Evolutionary conservation across 164 flowering plant genomes (phyloP).

Genomic region (Tetracentron sinense): DNA sequence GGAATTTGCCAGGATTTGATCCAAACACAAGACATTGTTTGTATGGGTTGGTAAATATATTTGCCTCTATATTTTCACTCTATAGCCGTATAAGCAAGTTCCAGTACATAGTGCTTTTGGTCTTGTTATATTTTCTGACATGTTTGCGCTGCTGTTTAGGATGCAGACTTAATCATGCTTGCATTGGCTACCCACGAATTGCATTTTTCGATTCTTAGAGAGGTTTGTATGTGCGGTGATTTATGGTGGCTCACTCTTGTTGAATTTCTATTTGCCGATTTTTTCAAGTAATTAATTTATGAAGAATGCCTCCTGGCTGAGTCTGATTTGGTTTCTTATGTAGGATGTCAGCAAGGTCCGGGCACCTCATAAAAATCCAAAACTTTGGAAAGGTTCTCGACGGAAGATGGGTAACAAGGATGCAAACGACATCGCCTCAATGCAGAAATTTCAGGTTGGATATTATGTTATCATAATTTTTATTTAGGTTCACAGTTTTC

Average conservation of each 20-base stretch:
- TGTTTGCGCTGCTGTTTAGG: slow-evolving; percentile 29
- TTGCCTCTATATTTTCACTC: not conserved
- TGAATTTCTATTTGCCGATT: not conserved
- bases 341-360: slow-evolving; percentile 8
- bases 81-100: not conserved
- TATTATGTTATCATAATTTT: not conserved
- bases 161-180: slow-evolving; percentile 72
- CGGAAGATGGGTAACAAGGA: not conserved
- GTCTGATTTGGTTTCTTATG: slow-evolving; percentile 7
- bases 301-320: not conserved
- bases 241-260: not conserved
- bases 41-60: slow-evolving; percentile 53
- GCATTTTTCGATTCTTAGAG: slow-evolving; percentile 65
- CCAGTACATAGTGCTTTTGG: slow-evolving; percentile 1
- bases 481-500: no score
- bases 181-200: slow-evolving; percentile 65
- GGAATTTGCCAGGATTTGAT: slow-evolving; percentile 52
- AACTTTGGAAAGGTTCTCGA: no score
- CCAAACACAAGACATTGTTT: slow-evolving; percentile 69
- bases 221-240: slow-evolving; percentile 29
- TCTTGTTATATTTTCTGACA: slow-evolving; percentile 2
- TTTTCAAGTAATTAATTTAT: not conserved
- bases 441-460: slow-evolving; percentile 23
- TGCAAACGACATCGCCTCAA: not conserved
- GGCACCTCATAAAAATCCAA: slow-evolving; percentile 1